phyloP scores from a whole-genome alignment of 257 asterid species.

The Plantago major region DNA sequence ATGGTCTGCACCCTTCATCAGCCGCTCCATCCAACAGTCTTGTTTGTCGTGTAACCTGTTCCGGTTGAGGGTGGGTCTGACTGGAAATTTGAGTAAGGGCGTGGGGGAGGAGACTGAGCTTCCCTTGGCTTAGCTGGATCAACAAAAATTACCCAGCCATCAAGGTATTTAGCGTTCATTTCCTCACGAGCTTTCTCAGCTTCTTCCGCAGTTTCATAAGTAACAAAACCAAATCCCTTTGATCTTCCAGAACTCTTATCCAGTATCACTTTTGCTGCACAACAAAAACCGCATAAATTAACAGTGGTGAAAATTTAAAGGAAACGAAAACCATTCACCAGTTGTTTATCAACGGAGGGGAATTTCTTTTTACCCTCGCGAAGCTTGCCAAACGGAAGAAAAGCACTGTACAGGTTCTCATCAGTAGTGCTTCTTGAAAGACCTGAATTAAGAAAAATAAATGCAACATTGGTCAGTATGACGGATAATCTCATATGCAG shows the following conservation, averaged over 20 bases:
- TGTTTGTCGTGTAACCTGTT: conserved; percentile 64
- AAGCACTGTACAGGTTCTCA: conserved; percentile 62
- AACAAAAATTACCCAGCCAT: conserved; percentile 95
- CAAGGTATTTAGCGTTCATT: conserved; percentile 82
- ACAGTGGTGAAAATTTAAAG: neutral
- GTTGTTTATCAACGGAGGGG: neutral
- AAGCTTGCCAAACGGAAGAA: conserved; percentile 74
- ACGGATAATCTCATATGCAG: neutral
- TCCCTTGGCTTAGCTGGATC: conserved; percentile 91
- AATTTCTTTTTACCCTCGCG: conserved; percentile 45
- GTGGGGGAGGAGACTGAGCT: conserved; percentile 45
- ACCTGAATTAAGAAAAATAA: conserved; percentile 40
- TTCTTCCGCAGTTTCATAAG: conserved; percentile 70
- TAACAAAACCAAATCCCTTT: conserved; percentile 86
- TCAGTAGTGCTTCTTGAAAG: conserved; percentile 77
- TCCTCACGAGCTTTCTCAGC: conserved; percentile 91
- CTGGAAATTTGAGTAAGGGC: conserved; percentile 35
- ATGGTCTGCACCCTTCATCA: conserved; percentile 1
- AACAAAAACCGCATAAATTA: conserved; percentile 9
- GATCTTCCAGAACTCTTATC: conserved; percentile 86
- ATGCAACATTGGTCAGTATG: conserved; percentile 11
- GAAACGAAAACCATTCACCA: neutral
- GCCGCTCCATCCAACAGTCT: conserved; percentile 84
- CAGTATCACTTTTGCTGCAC: conserved; percentile 69
- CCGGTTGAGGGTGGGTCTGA: conserved; percentile 25